A percentile compares a stretch with the other conserved stretches of the same genome.
These are phyloP conservation scores for Adansonia rubrostipa DNA, from an alignment of 441 rosid genomes.

Conservation along the genomic window DNA sequence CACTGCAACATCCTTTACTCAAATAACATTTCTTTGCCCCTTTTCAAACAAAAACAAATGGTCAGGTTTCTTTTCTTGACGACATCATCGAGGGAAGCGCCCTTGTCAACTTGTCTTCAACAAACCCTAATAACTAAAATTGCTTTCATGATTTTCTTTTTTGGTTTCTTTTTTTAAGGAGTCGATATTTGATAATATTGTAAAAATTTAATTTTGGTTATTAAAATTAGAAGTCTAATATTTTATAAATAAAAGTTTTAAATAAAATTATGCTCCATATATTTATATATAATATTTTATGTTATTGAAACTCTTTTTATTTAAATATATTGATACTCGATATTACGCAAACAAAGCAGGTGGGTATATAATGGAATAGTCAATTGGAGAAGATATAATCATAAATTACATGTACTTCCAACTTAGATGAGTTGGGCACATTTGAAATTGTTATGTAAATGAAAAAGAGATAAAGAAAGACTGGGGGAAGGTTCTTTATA, in stretches of 20 bases:
- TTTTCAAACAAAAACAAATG: conserved; percentile 1
- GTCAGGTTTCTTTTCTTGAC: background rate
- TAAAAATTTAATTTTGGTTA: too few relatives aligned
- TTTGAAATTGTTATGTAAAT: background rate
- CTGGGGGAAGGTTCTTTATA: background rate
- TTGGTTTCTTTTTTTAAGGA: too few relatives aligned
- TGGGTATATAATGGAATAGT: conserved; percentile 17
- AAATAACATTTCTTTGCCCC: background rate
- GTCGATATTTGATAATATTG: too few relatives aligned
- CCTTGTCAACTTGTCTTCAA: background rate
- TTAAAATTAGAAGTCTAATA: too few relatives aligned
- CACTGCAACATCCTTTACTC: background rate
- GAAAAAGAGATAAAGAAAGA: background rate
- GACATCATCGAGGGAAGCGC: background rate
- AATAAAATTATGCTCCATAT: too few relatives aligned
- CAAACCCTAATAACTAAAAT: background rate
- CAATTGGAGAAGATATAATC: conserved; percentile 23
- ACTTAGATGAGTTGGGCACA: conserved; percentile 21
- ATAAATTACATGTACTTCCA: conserved; percentile 22
- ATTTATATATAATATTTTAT: too few relatives aligned
- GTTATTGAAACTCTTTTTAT: too few relatives aligned
- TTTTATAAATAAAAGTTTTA: too few relatives aligned
- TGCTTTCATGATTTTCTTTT: background rate
- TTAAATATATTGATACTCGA: too few relatives aligned
- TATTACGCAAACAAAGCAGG: background rate